Percentiles rank a stretch among this genome's conserved stretches.
Evolutionary conservation across 1,284 basidiomycete genomes (phyloP).

Genomic region (Rhizoctonia solani): DNA sequence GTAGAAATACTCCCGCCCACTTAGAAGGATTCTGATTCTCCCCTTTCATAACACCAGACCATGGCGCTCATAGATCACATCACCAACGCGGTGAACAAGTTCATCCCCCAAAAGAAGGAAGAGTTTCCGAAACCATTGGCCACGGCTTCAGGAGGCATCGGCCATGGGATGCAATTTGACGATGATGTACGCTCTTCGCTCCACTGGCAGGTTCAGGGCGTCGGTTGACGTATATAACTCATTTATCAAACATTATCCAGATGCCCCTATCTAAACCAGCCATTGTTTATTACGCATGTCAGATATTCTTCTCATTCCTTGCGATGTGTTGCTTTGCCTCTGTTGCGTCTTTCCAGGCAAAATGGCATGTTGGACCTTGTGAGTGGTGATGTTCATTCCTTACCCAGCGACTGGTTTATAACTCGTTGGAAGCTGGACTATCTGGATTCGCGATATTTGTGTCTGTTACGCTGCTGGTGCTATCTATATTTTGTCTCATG

Average conservation of each 20-base stretch:
- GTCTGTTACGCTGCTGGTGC: slow-evolving; percentile 67
- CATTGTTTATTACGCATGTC: slow-evolving; percentile 69
- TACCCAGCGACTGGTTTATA: slow-evolving; percentile 3
- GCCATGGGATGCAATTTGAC: slow-evolving; percentile 62
- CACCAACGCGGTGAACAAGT: slow-evolving; percentile 47
- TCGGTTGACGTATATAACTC: slow-evolving; percentile 35
- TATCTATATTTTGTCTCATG: slow-evolving; percentile 70
- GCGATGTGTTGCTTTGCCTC: slow-evolving; percentile 86
- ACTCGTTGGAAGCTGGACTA: slow-evolving; percentile 67
- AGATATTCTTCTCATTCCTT: slow-evolving; percentile 88
- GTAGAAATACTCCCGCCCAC: background rate
- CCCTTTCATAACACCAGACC: background rate
- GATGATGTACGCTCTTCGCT: slow-evolving; percentile 63
- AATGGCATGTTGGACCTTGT: slow-evolving; percentile 83
- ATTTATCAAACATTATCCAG: slow-evolving; percentile 48
- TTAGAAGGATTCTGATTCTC: background rate
- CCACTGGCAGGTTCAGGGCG: slow-evolving; percentile 34
- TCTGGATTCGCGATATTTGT: slow-evolving; percentile 84
- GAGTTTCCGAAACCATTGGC: slow-evolving; percentile 39
- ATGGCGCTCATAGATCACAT: slow-evolving; percentile 44
- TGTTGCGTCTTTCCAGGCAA: slow-evolving; percentile 82
- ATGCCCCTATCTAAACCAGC: slow-evolving; percentile 83
- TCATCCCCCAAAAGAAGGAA: slow-evolving; percentile 48
- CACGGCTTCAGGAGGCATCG: slow-evolving; percentile 55
- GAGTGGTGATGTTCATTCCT: slow-evolving; percentile 47